Percentiles rank a stretch among this genome's conserved stretches.
These are phyloP conservation scores for Rhizopogon sp. DNA, from an alignment of 768 basidiomycete species.

Conservation along the genomic window DNA sequence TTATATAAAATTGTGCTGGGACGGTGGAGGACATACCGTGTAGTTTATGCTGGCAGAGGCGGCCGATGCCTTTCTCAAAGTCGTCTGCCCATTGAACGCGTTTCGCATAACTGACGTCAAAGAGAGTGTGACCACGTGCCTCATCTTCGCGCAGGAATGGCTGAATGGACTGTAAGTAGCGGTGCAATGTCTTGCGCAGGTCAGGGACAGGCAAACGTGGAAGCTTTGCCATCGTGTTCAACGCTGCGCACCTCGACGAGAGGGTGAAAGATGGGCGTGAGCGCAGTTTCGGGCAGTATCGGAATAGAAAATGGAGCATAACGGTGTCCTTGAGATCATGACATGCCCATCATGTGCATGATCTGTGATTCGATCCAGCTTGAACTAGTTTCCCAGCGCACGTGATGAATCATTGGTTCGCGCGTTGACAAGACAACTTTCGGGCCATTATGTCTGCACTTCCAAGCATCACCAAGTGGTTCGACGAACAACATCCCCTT, in stretches of 20 bases:
- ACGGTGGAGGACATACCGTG: constrained; percentile 44
- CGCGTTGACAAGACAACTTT: too few species aligned
- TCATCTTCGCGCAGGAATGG: constrained; percentile 80
- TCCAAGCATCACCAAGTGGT: constrained; percentile 43
- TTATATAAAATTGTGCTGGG: too few species aligned
- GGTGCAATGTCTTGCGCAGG: constrained; percentile 66
- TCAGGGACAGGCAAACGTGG: constrained; percentile 83
- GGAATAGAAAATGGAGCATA: not conserved
- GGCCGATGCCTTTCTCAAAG: constrained; percentile 69
- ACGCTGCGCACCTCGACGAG: not conserved
- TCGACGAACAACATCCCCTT: constrained; percentile 49
- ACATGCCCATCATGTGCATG: not conserved
- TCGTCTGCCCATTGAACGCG: constrained; percentile 59
- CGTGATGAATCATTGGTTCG: not conserved
- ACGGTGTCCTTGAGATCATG: not conserved
- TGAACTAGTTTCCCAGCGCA: not conserved
- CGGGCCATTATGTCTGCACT: constrained; percentile 18
- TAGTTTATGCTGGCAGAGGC: constrained; percentile 64
- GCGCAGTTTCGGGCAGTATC: not conserved
- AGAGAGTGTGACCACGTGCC: constrained; percentile 46
- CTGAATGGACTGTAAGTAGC: constrained; percentile 72
- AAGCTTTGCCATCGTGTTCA: constrained; percentile 21
- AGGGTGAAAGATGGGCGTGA: not conserved
- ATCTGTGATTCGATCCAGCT: too few species aligned
- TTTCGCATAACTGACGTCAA: constrained; percentile 45